phyloP scores from a whole-genome alignment of 1,284 basidiomycete genomes.

The Tilletiaria anomala region DNA sequence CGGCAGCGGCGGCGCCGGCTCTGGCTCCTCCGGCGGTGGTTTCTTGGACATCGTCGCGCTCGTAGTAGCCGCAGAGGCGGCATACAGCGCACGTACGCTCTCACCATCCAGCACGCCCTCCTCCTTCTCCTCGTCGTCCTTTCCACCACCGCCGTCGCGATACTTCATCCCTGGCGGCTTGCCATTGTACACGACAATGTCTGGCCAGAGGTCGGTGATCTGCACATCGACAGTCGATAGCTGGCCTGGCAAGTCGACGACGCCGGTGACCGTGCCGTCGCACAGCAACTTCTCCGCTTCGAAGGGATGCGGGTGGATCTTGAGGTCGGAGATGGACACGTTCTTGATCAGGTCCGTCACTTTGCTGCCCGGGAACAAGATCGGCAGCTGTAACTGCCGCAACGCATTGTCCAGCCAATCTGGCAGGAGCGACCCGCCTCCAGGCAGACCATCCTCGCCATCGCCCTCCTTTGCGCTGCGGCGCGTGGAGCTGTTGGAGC shows the following conservation, averaged over 20 bases:
- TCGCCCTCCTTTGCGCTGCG: too few relatives aligned
- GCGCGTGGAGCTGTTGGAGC: background rate
- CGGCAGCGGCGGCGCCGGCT: constrained; percentile 23
- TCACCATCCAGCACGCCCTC: constrained; percentile 4
- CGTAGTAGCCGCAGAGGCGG: too few relatives aligned
- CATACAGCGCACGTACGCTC: constrained; percentile 8
- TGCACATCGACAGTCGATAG: constrained; percentile 26
- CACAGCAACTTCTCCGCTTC: constrained; percentile 27
- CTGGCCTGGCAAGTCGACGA: constrained; percentile 26
- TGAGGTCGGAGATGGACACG: constrained; percentile 29
- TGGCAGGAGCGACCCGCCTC: constrained; percentile 19
- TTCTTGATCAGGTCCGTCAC: constrained; percentile 33
- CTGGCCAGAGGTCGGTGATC: constrained; percentile 31
- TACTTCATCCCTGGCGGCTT: constrained; percentile 23
- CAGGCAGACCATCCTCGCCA: constrained; percentile 10
- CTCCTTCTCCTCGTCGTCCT: constrained; percentile 4
- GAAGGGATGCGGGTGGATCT: constrained; percentile 30
- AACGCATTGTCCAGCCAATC: constrained; percentile 26
- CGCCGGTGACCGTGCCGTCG: constrained; percentile 27
- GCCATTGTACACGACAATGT: constrained; percentile 29
- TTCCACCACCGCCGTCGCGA: constrained; percentile 4
- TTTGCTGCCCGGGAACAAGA: constrained; percentile 28
- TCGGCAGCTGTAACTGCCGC: constrained; percentile 19
- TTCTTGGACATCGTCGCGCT: too few relatives aligned
- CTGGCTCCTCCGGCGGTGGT: constrained; percentile 7